Evolutionary conservation across 1,284 basidiomycete genomes (phyloP), one percentile per base, ranked within the genome.

Genomic region (Rhodotorula sp.): DNA sequence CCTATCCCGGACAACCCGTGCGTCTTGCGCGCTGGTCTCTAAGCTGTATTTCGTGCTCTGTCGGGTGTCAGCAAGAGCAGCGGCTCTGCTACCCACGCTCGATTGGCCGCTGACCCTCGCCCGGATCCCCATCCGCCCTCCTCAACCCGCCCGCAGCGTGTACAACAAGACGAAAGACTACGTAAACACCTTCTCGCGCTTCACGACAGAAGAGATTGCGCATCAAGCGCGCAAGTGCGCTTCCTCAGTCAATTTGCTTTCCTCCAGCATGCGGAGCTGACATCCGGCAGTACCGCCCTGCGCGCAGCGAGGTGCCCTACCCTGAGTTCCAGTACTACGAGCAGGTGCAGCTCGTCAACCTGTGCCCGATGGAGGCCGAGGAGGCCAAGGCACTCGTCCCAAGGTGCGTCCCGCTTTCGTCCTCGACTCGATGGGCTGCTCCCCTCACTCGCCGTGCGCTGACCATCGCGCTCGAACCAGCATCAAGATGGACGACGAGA

Each of bases 91-190:
- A n/a, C n/a, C n/a, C n/a, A n/a, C 46, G 44, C 46, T 13, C 46
- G 48, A 50, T 22, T 25, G 25, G 25, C n/a, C 25, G 34, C 25
- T 67, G 44, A 64, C 53, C 50, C 46, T 13, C 41, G 1, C 15
- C 19, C 29, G 27, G 22, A 12, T 51, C 50, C 50, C 25, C 5
- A 7, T 36, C 29, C 34, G 34, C 61, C 15, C 22, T 21, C 10
- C 29, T 36, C 9, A 21, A 41, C 34, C 41, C n/a, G 15, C 61
- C 54, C 25, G 13, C 76, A 93, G 92, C 53, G 92, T 96, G 22
- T 94, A 92, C 81, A 93, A 92, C 82, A 95, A 96, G 81, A 94
- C 94, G 0, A 84, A 91, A 60, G 92, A 94, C 76, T 95, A 95
- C 80, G 92, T 95, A 73, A 90, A 90, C 80, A 91, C 89, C 17